phyloP scores from a whole-genome alignment of 192 early-diverging fungal species.

The Allomyces macrogynus region DNA sequence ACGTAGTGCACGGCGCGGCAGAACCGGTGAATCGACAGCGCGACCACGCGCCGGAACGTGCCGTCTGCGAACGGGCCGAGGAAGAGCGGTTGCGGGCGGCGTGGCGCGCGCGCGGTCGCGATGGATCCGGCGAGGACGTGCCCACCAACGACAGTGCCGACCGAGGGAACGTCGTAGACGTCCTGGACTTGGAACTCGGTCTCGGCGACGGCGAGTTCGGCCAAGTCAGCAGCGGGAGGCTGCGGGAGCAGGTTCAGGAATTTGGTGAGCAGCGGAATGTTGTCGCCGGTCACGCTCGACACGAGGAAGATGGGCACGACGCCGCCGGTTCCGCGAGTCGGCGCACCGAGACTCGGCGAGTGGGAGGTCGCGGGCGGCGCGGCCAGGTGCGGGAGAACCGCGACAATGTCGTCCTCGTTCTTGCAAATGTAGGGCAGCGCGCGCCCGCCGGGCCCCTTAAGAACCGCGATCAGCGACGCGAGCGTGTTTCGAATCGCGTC shows the following conservation, averaged over 20 bases:
- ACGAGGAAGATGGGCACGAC: conserved; percentile 67
- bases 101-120: conserved; percentile 8
- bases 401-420: conserved; percentile 17
- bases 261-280: conserved; percentile 38
- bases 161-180: conserved; percentile 44
- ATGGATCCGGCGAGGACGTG: conserved; percentile 31
- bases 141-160: conserved; percentile 42
- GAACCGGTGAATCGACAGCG: not conserved
- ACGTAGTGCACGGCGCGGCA: not conserved
- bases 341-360: too few species aligned
- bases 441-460: conserved; percentile 17
- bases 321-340: conserved; percentile 13
- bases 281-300: conserved; percentile 62
- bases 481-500: conserved; percentile 23
- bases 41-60: not conserved
- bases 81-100: not conserved
- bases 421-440: conserved; percentile 18
- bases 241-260: conserved; percentile 54
- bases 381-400: conserved; percentile 14
- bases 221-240: conserved; percentile 11
- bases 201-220: conserved; percentile 12
- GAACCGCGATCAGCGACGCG: conserved; percentile 22
- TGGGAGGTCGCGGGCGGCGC: not conserved
- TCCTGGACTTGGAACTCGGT: conserved; percentile 68
- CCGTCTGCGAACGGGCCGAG: not conserved